A percentile compares a stretch with the other conserved stretches of the same genome.
Conservation (phyloP, 78 protist species). For the Dictyostelium discoideum region DNA sequence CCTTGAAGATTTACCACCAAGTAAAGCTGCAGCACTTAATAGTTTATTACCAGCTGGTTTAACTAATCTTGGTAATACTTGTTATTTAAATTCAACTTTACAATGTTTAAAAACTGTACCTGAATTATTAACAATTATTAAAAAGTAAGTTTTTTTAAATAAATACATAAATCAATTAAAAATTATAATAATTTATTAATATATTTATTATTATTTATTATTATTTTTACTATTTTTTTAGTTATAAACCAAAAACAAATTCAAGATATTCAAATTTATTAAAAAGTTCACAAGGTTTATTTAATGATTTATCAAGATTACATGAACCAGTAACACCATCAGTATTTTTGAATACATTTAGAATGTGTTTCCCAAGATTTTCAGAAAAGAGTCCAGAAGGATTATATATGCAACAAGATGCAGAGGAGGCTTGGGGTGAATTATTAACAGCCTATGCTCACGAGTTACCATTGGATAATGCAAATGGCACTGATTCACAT, state of each 20-base stretch:
- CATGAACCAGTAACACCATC: constrained; percentile 41
- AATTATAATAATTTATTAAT: not conserved
- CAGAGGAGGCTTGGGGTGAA: constrained; percentile 77
- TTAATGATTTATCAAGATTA: constrained; percentile 25
- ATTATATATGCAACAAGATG: constrained; percentile 82
- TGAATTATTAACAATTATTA: constrained; percentile 4
- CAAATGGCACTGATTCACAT: not conserved
- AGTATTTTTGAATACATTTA: constrained; percentile 40
- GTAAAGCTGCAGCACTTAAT: not conserved
- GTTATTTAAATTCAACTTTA: constrained; percentile 74
- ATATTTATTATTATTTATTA: not conserved
- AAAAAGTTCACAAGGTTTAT: constrained; percentile 60
- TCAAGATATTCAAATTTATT: constrained; percentile 19
- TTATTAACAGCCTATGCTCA: constrained; percentile 33
- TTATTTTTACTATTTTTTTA: not conserved
- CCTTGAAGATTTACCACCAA: constrained; percentile 80
- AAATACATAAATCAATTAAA: not conserved
- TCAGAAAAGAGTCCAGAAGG: constrained; percentile 82
- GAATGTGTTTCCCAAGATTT: constrained; percentile 83
- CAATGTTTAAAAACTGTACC: constrained; percentile 67
- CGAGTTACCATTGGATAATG: constrained; percentile 19
- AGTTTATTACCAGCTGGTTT: constrained; percentile 64
- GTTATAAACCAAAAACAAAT: constrained; percentile 42
- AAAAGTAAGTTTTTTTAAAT: not conserved
- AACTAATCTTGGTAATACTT: constrained; percentile 79